Percentiles rank a stretch among this genome's conserved stretches.
phyloP scores from a whole-genome alignment of 257 asterid genomes.

The Solanum pinnatisectum region DNA sequence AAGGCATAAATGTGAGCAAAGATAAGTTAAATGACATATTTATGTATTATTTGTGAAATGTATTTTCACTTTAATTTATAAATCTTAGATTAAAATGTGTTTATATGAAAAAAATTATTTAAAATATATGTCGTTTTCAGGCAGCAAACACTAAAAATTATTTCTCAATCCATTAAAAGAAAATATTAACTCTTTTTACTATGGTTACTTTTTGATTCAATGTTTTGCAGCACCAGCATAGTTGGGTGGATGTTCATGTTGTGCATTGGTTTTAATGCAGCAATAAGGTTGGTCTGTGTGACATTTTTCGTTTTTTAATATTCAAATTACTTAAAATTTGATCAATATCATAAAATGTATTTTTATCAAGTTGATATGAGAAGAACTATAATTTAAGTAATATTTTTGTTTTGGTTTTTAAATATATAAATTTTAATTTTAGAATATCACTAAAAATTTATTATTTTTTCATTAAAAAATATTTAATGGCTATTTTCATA shows the following conservation, averaged over 20 bases:
- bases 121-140: too few species aligned
- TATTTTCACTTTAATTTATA: not conserved
- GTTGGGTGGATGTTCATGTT: conserved; percentile 4
- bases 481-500: too few species aligned
- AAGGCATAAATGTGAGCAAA: too few species aligned
- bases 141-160: not conserved
- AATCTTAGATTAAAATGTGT: too few species aligned
- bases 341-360: not conserved
- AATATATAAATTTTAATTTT: too few species aligned
- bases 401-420: not conserved
- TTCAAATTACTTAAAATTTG: not conserved
- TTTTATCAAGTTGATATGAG: not conserved
- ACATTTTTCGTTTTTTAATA: not conserved
- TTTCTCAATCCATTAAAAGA: not conserved
- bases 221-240: conserved; percentile 1
- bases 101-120: not conserved
- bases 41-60: too few species aligned
- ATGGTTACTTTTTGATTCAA: too few species aligned
- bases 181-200: not conserved
- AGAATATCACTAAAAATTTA: not conserved
- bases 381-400: not conserved
- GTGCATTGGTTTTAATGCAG: conserved; percentile 8
- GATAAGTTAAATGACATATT: too few species aligned
- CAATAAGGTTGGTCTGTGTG: not conserved
- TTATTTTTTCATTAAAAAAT: too few species aligned